Base-by-base conservation (phyloP, 2,329 filamentous ascomycete genomes). In the Colletotrichum sp. region DNA sequence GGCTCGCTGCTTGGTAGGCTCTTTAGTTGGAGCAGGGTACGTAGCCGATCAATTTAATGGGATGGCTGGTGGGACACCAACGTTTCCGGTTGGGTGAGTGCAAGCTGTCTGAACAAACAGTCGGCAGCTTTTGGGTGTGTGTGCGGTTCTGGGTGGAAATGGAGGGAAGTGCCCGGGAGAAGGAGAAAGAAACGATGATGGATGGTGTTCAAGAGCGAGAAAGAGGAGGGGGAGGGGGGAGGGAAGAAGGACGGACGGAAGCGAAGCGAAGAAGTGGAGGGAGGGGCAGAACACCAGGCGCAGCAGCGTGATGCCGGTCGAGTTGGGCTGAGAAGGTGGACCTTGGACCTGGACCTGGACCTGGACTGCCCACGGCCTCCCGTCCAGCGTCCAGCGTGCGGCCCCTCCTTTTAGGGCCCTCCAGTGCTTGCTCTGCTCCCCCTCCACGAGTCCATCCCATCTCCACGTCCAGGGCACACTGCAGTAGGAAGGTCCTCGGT, bases 51-150 rank as follows among this genome's bases (percentile, higher is more conserved):
- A 26, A 32, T 74, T 68, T 72, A 73, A 59, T 59, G 32, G 34
- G 43, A 75, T 52, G 73, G 74, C 65, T 76, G 70, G 74, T 74
- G 70, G 70, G 48, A 18, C 64, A 65, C 59, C 34, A 30, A 28
- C 6, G 64, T 21, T 30, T 68, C 24, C 61, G 73, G 73, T 75
- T 68, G 73, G 73, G 39, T 24, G 32, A 52, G 13, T 39, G 32
- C 21, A 26, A 32, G 24, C 32, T 72, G 63, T 68, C 52, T 43
- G 43, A 57, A 48, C 26, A 43, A 75, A 64, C 36, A 57, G 18
- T 30, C 32, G n/a, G 59, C 43, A 55, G 48, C 24, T 59, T 24
- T 55, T 60, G 5, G 32, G 18, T 32, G 36, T 61, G 63, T 72
- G n/a, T 52, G 43, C 43, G 43, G 10, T 52, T 52, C 12, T 7